Percentiles rank a stretch among this genome's conserved stretches.
Conservation (phyloP, 1,284 basidiomycete species). For the Vanrija humicola region DNA sequence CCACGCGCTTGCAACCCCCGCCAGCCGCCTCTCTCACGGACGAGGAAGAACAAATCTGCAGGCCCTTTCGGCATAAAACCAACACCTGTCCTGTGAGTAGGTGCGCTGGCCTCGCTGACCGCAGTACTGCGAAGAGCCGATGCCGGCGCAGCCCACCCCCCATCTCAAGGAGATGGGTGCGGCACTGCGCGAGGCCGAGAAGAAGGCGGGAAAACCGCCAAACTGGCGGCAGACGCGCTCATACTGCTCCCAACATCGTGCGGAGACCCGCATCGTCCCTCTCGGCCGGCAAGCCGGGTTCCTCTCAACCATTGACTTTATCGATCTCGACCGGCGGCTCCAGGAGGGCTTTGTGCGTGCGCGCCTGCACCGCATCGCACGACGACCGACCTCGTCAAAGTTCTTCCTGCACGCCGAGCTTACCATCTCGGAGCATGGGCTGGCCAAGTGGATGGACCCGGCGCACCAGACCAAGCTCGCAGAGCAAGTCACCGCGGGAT, state of each 20-base stretch:
- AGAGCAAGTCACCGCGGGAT: constrained; percentile 25
- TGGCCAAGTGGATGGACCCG: constrained; percentile 20
- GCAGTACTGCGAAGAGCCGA: constrained; percentile 24
- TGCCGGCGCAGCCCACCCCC: constrained; percentile 19
- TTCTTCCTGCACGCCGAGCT: constrained; percentile 17
- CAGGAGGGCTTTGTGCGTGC: constrained; percentile 25
- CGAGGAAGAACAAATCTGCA: constrained; percentile 1
- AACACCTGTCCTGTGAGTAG: constrained; percentile 3
- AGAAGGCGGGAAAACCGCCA: neutral
- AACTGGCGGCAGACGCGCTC: constrained; percentile 7
- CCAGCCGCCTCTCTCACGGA: neutral
- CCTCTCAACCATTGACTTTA: constrained; percentile 33
- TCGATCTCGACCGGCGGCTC: constrained; percentile 21
- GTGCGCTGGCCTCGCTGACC: neutral
- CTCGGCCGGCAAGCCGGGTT: constrained; percentile 36
- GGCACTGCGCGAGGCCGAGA: neutral
- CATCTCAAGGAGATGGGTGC: constrained; percentile 8
- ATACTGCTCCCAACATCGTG: constrained; percentile 37
- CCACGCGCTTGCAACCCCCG: too few relatives aligned
- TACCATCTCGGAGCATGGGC: constrained; percentile 23
- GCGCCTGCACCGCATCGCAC: constrained; percentile 23
- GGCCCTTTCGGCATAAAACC: constrained; percentile 1
- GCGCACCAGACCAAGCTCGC: constrained; percentile 17
- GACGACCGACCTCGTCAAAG: constrained; percentile 18
- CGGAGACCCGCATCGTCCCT: constrained; percentile 35